These are phyloP conservation scores for Vigna mungo DNA, from an alignment of 306 rosid species.

Conservation along the genomic window DNA sequence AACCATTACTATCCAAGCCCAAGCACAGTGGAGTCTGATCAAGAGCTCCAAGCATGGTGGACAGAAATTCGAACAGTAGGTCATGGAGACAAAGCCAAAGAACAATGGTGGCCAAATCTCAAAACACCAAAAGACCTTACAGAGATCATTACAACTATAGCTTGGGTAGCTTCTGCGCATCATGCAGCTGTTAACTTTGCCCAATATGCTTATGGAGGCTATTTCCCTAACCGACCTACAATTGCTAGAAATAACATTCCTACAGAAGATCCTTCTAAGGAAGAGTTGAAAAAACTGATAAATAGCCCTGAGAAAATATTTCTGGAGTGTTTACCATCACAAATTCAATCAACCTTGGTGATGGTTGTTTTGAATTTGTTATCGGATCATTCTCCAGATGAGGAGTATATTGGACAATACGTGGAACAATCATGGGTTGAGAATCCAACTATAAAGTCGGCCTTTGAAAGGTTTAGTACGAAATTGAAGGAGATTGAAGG, in stretches of 20 bases:
- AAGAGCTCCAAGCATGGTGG: conserved; percentile 68
- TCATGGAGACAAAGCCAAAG: conserved; percentile 53
- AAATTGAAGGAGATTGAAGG: conserved; percentile 53
- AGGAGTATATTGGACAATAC: conserved; percentile 49
- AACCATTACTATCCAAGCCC: conserved; percentile 53
- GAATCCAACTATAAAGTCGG: conserved; percentile 40
- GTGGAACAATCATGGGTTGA: conserved; percentile 52
- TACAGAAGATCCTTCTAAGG: conserved; percentile 49
- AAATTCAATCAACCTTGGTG: conserved; percentile 53
- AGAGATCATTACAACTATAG: conserved; percentile 46
- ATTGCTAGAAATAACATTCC: conserved; percentile 57
- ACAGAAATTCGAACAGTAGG: conserved; percentile 49
- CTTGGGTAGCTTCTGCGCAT: conserved; percentile 57
- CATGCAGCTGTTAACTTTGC: conserved; percentile 58
- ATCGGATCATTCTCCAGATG: conserved; percentile 61
- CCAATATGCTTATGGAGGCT: conserved; percentile 54
- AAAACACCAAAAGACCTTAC: conserved; percentile 46
- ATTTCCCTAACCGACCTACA: conserved; percentile 54
- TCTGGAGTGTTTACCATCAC: conserved; percentile 57
- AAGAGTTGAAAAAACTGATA: conserved; percentile 52
- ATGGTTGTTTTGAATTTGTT: conserved; percentile 48
- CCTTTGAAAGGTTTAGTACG: conserved; percentile 45
- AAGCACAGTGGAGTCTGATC: conserved; percentile 41
- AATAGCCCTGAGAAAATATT: conserved; percentile 44
- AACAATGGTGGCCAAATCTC: conserved; percentile 63